A percentile compares a stretch with the other conserved stretches of the same genome.
Conservation (phyloP, 1,139 yeast species). For the Magnusiomyces sp. region DNA sequence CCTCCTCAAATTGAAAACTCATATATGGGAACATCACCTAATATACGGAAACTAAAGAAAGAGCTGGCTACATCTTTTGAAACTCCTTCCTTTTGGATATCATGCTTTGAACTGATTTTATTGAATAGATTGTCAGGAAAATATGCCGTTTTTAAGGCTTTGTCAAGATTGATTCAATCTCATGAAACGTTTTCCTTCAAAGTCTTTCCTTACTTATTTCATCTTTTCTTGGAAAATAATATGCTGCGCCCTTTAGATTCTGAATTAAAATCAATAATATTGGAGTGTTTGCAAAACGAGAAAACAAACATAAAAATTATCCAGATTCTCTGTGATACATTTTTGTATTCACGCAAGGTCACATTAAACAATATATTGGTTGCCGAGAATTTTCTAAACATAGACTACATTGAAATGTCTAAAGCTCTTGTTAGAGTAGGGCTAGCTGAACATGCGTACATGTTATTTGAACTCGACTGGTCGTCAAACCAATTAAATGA, state of each 20-base stretch:
- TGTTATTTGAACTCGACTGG: constrained; percentile 4
- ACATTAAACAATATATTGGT: neutral
- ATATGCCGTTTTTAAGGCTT: neutral
- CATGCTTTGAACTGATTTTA: neutral
- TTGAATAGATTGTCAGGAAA: neutral
- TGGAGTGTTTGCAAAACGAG: neutral
- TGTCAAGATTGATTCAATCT: neutral
- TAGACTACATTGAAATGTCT: neutral
- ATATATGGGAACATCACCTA: neutral
- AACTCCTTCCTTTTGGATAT: neutral
- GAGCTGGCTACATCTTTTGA: neutral
- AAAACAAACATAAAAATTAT: neutral
- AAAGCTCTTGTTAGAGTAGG: neutral
- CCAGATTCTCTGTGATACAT: neutral
- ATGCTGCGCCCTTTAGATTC: neutral
- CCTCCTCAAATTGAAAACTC: neutral
- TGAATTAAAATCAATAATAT: constrained; percentile 1
- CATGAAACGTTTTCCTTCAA: neutral
- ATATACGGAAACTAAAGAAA: neutral
- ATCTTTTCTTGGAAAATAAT: neutral
- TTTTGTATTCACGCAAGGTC: constrained; percentile 2
- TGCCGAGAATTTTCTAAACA: neutral
- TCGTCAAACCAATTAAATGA: neutral
- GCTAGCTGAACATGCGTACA: constrained; percentile 1
- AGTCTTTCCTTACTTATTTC: constrained; percentile 2